Evolutionary conservation across 352 stramenopile genomes (phyloP).

Genomic region (Globisporangium emineosum): DNA sequence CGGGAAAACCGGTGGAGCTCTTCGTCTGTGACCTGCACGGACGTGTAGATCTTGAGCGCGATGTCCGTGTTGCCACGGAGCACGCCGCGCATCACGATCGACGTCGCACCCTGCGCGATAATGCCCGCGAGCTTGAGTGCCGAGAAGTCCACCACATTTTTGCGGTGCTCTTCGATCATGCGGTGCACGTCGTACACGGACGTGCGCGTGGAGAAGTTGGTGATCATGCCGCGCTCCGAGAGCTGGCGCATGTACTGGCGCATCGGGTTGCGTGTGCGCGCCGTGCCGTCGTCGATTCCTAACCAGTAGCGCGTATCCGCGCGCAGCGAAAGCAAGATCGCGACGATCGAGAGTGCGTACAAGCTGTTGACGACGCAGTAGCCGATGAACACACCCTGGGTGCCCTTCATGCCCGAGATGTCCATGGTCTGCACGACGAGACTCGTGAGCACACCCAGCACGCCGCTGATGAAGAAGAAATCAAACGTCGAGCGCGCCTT

Average conservation of each 20-base stretch:
- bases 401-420: slow-evolving; percentile 26
- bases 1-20: slow-evolving; percentile 79
- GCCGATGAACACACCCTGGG: slow-evolving; percentile 32
- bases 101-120: slow-evolving; percentile 75
- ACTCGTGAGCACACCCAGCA: slow-evolving; percentile 40
- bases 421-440: slow-evolving; percentile 54
- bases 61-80: slow-evolving; percentile 57
- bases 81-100: slow-evolving; percentile 77
- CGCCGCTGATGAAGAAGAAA: slow-evolving; percentile 72
- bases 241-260: slow-evolving; percentile 72
- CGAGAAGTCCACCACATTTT: slow-evolving; percentile 82
- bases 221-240: slow-evolving; percentile 82
- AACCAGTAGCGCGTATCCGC: slow-evolving; percentile 85
- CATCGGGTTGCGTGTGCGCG: slow-evolving; percentile 50
- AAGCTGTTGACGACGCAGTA: slow-evolving; percentile 49
- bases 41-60: slow-evolving; percentile 85
- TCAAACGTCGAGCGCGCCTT: slow-evolving; percentile 78
- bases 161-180: slow-evolving; percentile 84
- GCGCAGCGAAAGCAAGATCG: slow-evolving; percentile 69
- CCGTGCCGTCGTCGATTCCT: slow-evolving; percentile 65
- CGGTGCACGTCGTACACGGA: slow-evolving; percentile 87
- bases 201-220: slow-evolving; percentile 84
- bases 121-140: slow-evolving; percentile 70
- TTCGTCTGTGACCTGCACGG: slow-evolving; percentile 79
- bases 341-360: slow-evolving; percentile 63